Conservation (phyloP, 2,329 filamentous ascomycete genomes). For the Microcyclospora tardicrescens region DNA sequence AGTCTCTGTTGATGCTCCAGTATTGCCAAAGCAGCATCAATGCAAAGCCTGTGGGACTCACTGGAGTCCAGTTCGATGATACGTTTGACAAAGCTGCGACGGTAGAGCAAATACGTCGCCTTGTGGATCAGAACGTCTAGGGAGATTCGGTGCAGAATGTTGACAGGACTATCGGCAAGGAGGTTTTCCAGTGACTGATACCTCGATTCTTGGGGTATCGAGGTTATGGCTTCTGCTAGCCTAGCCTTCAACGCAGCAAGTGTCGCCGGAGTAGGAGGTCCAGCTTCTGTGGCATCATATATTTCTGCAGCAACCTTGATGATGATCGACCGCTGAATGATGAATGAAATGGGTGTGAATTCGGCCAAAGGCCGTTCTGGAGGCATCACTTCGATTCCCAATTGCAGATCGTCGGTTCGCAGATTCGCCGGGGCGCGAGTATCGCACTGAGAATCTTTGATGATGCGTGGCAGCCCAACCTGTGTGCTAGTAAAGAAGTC, state of each 20-base stretch:
- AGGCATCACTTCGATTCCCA: not conserved
- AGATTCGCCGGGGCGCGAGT: not conserved
- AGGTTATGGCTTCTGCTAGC: not conserved
- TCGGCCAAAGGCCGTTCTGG: not conserved
- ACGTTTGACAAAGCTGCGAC: not conserved
- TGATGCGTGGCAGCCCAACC: constrained; percentile 1
- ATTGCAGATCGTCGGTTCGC: not conserved
- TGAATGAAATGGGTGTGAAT: not conserved
- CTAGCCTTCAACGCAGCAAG: not conserved
- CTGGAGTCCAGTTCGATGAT: not conserved
- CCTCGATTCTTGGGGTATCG: not conserved
- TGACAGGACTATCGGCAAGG: not conserved
- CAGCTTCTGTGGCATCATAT: constrained; percentile 1
- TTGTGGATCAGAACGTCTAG: not conserved
- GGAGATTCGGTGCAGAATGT: not conserved
- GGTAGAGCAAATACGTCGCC: not conserved
- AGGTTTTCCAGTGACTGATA: not conserved
- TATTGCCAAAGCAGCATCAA: constrained; percentile 32
- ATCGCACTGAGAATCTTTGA: not conserved
- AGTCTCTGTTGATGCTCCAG: constrained; percentile 33
- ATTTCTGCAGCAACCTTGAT: constrained; percentile 1
- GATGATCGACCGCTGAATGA: not conserved
- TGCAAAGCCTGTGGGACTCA: constrained; percentile 31
- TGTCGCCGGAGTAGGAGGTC: not conserved
- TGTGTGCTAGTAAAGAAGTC: not conserved